Conservation (phyloP, 805 yeast genomes). For the Suhomyces vadensis region DNA sequence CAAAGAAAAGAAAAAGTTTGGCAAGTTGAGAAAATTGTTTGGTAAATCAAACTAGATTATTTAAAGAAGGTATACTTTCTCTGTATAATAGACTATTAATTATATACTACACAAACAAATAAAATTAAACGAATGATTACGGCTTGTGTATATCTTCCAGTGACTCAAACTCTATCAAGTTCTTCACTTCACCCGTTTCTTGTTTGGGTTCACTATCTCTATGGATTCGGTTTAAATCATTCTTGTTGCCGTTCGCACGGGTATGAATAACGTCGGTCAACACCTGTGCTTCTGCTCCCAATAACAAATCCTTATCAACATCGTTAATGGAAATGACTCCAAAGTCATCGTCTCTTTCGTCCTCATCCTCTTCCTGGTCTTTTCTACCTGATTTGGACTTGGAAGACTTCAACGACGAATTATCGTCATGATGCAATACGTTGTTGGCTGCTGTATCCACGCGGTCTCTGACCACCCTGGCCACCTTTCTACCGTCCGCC, state of each 20-base stretch:
- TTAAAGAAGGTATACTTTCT: not conserved
- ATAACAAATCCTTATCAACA: conserved; percentile 47
- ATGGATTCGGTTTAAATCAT: conserved; percentile 30
- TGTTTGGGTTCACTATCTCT: conserved; percentile 13
- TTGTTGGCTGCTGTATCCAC: conserved; percentile 61
- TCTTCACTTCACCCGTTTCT: conserved; percentile 16
- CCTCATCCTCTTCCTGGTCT: conserved; percentile 37
- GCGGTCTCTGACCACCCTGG: conserved; percentile 82
- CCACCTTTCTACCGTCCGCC: conserved; percentile 91
- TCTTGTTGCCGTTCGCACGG: not conserved
- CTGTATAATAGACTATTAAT: not conserved
- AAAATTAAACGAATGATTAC: not conserved
- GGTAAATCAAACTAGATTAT: conserved; percentile 20
- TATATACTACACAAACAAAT: not conserved
- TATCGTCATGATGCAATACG: conserved; percentile 7
- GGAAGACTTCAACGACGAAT: conserved; percentile 29
- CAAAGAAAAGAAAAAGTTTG: conserved; percentile 40
- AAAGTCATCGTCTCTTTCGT: conserved; percentile 49
- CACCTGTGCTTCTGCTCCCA: conserved; percentile 51
- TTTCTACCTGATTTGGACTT: conserved; percentile 16
- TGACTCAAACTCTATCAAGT: conserved; percentile 43
- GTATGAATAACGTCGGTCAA: conserved; percentile 25
- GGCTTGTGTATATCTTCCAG: not conserved
- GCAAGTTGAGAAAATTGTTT: conserved; percentile 41
- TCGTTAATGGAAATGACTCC: conserved; percentile 41